phyloP scores from a whole-genome alignment of 768 basidiomycete species.

The Phylloporus arenicola region DNA sequence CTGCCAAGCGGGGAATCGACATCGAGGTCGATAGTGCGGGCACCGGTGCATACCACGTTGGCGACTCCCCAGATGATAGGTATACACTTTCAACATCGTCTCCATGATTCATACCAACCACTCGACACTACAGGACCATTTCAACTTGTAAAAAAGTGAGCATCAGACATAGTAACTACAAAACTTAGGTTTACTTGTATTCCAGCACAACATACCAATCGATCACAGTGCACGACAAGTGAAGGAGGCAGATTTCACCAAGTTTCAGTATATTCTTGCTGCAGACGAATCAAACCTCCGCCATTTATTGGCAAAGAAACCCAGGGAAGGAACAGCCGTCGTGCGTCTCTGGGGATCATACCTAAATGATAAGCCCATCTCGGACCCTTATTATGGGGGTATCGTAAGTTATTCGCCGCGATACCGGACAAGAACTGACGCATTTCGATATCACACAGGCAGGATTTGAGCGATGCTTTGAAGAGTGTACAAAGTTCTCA shows the following conservation, averaged over 20 bases:
- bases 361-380: constrained; percentile 62
- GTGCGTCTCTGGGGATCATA: constrained; percentile 81
- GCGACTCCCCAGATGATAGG: constrained; percentile 82
- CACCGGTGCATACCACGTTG: constrained; percentile 78
- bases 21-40: constrained; percentile 80
- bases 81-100: constrained; percentile 24
- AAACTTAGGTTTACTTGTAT: constrained; percentile 1
- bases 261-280: constrained; percentile 82
- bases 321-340: constrained; percentile 52
- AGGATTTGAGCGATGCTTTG: constrained; percentile 74
- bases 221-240: constrained; percentile 65
- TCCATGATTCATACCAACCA: background rate
- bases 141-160: constrained; percentile 65
- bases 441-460: constrained; percentile 24
- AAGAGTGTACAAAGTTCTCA: constrained; percentile 68
- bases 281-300: constrained; percentile 75
- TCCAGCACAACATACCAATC: constrained; percentile 71
- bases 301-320: constrained; percentile 49
- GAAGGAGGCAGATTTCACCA: constrained; percentile 55
- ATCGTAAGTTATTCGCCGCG: constrained; percentile 36
- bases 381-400: constrained; percentile 82
- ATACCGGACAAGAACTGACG: constrained; percentile 2
- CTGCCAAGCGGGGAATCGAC: constrained; percentile 58
- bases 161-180: background rate
- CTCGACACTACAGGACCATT: constrained; percentile 47